A percentile compares a stretch with the other conserved stretches of the same genome.
Conservation (phyloP, 2,329 filamentous ascomycete genomes). For the Fusarium oxysporum region DNA sequence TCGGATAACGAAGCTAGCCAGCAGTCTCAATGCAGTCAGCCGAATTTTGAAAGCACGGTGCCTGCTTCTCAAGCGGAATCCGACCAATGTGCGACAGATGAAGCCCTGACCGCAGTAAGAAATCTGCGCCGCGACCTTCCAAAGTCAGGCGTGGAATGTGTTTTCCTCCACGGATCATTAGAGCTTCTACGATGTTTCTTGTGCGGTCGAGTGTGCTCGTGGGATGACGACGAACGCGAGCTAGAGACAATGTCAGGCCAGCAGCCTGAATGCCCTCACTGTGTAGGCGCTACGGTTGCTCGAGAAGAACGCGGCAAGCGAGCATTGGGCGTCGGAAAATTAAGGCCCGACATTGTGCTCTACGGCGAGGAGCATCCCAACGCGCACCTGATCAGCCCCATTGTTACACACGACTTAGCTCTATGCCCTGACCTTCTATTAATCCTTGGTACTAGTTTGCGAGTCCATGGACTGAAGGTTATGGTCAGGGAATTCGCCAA, state of each 20-base stretch:
- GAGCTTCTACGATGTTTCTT: slow-evolving; percentile 72
- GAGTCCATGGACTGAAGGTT: slow-evolving; percentile 77
- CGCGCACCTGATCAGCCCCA: slow-evolving; percentile 73
- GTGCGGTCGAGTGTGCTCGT: slow-evolving; percentile 67
- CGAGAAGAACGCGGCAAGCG: slow-evolving; percentile 74
- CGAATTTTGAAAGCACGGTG: slow-evolving; percentile 27
- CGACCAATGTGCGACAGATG: slow-evolving; percentile 36
- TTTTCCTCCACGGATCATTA: slow-evolving; percentile 79
- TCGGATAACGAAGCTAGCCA: slow-evolving; percentile 38
- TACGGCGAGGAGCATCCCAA: slow-evolving; percentile 80
- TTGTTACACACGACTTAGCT: slow-evolving; percentile 75
- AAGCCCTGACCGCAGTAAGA: slow-evolving; percentile 34
- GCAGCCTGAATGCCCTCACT: slow-evolving; percentile 75
- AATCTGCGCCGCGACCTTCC: slow-evolving; percentile 45
- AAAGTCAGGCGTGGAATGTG: slow-evolving; percentile 68
- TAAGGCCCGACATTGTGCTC: slow-evolving; percentile 78
- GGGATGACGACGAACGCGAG: slow-evolving; percentile 68
- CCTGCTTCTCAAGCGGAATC: slow-evolving; percentile 28
- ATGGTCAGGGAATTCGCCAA: slow-evolving; percentile 79
- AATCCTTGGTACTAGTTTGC: slow-evolving; percentile 77
- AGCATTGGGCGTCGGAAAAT: slow-evolving; percentile 73
- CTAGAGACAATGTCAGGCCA: slow-evolving; percentile 69
- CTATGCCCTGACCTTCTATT: slow-evolving; percentile 74
- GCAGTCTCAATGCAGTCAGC: slow-evolving; percentile 25
- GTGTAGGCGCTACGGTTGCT: slow-evolving; percentile 70